Evolutionary conservation across 2,329 filamentous ascomycete species (phyloP).

Genomic region (Chaetothyriales sp.): DNA sequence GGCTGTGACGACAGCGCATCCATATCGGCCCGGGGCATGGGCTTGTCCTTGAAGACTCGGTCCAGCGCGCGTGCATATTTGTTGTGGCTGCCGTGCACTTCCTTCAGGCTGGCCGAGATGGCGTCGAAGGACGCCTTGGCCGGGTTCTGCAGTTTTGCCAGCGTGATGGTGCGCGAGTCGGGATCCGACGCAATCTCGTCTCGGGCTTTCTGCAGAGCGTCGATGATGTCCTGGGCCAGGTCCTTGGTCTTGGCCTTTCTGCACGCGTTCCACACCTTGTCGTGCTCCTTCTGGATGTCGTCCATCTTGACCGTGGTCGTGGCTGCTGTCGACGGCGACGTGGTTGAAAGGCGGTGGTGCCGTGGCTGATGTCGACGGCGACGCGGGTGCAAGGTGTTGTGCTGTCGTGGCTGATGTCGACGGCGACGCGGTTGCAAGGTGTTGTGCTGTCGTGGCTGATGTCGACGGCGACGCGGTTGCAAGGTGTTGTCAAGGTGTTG

Average conservation of each 20-base stretch:
- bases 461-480: background rate
- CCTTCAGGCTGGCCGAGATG: conserved; percentile 68
- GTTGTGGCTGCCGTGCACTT: conserved; percentile 67
- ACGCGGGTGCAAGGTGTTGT: background rate
- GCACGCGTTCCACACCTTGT: conserved; percentile 54
- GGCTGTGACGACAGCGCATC: conserved; percentile 66
- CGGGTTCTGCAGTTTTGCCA: conserved; percentile 76
- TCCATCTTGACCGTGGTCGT: conserved; percentile 36
- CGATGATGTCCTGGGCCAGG: conserved; percentile 73
- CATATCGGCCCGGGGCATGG: conserved; percentile 61
- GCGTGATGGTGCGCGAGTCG: conserved; percentile 54
- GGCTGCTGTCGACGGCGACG: background rate
- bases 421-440: background rate
- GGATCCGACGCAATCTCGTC: conserved; percentile 62
- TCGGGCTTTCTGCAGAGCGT: conserved; percentile 58
- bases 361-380: background rate
- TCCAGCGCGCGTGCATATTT: conserved; percentile 77
- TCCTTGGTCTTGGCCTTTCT: conserved; percentile 58
- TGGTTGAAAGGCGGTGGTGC: background rate
- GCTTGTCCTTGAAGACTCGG: conserved; percentile 57
- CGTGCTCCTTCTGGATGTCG: conserved; percentile 58
- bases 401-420: background rate
- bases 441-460: background rate
- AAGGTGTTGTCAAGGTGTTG: background rate
- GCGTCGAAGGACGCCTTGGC: conserved; percentile 68